phyloP scores from a whole-genome alignment of 225 moss, liverwort and hornwort species.

The Neckera pumila region DNA sequence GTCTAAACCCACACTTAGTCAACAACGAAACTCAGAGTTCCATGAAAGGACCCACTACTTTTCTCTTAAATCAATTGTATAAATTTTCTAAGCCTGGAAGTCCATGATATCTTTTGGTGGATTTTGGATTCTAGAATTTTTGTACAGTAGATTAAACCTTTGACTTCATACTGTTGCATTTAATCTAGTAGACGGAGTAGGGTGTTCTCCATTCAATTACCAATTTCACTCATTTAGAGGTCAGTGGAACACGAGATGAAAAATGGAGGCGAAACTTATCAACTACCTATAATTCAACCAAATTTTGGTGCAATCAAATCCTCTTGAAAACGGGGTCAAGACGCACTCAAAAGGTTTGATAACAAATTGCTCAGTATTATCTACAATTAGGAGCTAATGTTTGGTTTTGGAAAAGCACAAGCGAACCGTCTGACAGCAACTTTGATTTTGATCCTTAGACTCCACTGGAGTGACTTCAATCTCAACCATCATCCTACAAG shows the following conservation, averaged over 20 bases:
- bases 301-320: too few relatives aligned
- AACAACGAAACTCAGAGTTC: slow-evolving; percentile 11
- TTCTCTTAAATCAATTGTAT: slow-evolving; percentile 12
- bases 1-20: neutral
- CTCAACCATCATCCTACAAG: neutral
- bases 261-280: neutral
- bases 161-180: neutral
- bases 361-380: neutral
- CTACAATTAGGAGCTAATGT: neutral
- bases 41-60: slow-evolving; percentile 37
- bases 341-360: neutral
- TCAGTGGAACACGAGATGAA: neutral
- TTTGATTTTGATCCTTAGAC: neutral
- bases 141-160: neutral
- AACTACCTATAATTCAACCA: neutral
- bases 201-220: neutral
- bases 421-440: too few relatives aligned
- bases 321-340: neutral
- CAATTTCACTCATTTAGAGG: neutral
- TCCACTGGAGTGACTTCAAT: neutral
- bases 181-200: neutral
- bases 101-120: neutral
- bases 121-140: neutral
- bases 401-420: too few relatives aligned
- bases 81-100: too few relatives aligned